These are phyloP conservation scores for Tolypocladium guangdongense DNA, from an alignment of 2,329 filamentous ascomycete species.

Conservation along the genomic window DNA sequence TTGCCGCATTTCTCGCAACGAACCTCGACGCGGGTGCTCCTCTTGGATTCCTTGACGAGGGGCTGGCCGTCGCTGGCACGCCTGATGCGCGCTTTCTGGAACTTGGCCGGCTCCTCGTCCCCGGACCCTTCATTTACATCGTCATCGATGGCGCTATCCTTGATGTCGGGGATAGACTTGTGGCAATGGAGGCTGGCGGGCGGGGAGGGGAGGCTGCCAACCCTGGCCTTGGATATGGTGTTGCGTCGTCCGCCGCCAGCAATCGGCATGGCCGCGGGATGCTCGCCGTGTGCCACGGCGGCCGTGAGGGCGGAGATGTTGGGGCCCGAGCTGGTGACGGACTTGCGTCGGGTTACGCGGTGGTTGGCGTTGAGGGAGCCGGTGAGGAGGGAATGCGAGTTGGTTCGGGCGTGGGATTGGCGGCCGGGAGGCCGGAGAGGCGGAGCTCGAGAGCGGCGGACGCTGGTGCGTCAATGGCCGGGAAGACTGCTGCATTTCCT, in stretches of 20 bases:
- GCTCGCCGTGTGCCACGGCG: conserved; percentile 57
- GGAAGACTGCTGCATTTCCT: conserved; percentile 56
- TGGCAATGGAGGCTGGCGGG: conserved; percentile 58
- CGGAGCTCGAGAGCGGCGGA: conserved; percentile 46
- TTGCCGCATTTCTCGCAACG: conserved; percentile 98
- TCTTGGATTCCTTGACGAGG: conserved; percentile 73
- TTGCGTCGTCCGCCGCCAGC: conserved; percentile 50
- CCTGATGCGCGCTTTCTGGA: conserved; percentile 39
- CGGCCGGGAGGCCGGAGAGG: conserved; percentile 46
- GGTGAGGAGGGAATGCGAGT: conserved; percentile 72
- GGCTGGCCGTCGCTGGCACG: conserved; percentile 81
- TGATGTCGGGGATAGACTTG: conserved; percentile 38
- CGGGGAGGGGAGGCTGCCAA: conserved; percentile 49
- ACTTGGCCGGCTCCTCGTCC: conserved; percentile 39
- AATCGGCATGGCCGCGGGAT: conserved; percentile 44
- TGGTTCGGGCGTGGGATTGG: conserved; percentile 59
- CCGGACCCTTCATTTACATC: conserved; percentile 48
- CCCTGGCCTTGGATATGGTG: conserved; percentile 54
- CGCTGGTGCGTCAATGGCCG: conserved; percentile 57
- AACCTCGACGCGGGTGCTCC: conserved; percentile 72
- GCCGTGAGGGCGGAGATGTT: conserved; percentile 69
- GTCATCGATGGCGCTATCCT: conserved; percentile 59
- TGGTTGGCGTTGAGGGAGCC: conserved; percentile 70
- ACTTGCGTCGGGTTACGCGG: conserved; percentile 87
- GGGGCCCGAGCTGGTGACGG: conserved; percentile 65